phyloP scores from a whole-genome alignment of 2,329 filamentous ascomycete species.

The Fusarium temperatum region DNA sequence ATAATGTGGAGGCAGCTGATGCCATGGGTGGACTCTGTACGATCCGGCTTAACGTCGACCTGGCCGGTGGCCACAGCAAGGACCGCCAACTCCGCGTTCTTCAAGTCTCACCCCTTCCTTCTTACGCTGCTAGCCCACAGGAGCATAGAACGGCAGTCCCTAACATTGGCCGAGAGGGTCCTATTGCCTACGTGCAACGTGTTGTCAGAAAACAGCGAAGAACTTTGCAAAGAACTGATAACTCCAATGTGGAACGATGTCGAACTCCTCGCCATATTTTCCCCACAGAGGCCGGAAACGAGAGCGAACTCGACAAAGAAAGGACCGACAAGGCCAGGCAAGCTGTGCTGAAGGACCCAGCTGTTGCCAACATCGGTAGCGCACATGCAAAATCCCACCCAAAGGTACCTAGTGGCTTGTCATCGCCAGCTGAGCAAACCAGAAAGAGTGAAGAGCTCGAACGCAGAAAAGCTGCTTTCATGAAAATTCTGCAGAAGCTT shows the following conservation, averaged over 20 bases:
- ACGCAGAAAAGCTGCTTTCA: slow-evolving; percentile 39
- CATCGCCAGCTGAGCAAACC: not conserved
- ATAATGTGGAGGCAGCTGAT: not conserved
- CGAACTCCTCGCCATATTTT: not conserved
- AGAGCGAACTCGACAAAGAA: not conserved
- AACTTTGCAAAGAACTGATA: slow-evolving; percentile 9
- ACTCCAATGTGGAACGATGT: not conserved
- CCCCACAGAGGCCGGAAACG: not conserved
- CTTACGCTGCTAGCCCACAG: not conserved
- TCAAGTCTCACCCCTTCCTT: slow-evolving; percentile 19
- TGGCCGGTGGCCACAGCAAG: not conserved
- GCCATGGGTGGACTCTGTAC: slow-evolving; percentile 6
- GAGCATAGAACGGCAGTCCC: not conserved
- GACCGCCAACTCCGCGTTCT: slow-evolving; percentile 26
- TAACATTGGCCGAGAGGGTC: not conserved
- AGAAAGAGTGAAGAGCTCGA: slow-evolving; percentile 2
- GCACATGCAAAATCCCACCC: not conserved
- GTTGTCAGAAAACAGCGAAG: not conserved
- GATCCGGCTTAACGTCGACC: slow-evolving; percentile 5
- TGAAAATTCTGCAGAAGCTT: slow-evolving; percentile 43
- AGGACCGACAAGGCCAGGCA: slow-evolving; percentile 10
- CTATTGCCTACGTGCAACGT: slow-evolving; percentile 28
- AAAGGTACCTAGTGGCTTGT: not conserved
- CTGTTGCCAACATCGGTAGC: slow-evolving; percentile 20
- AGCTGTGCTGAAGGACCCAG: slow-evolving; percentile 31